These are phyloP conservation scores for Colletotrichum cuscutae DNA, from an alignment of 2,329 filamentous ascomycete species.

Conservation along the genomic window DNA sequence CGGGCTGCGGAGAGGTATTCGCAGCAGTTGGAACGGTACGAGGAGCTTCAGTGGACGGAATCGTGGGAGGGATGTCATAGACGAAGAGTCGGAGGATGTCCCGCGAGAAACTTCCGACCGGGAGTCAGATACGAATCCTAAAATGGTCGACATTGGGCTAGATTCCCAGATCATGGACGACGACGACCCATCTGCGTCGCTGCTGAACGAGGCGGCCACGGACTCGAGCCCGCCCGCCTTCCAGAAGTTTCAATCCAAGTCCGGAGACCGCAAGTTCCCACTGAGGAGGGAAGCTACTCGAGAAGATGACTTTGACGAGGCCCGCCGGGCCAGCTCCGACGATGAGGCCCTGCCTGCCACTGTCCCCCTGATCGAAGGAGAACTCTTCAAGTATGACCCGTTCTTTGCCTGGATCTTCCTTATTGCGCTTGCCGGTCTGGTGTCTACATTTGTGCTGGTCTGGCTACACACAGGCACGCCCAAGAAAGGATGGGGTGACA, in stretches of 20 bases:
- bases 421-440: slow-evolving; percentile 83
- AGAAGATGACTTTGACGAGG: slow-evolving; percentile 60
- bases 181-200: slow-evolving; percentile 69
- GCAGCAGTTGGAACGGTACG: slow-evolving; percentile 72
- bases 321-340: slow-evolving; percentile 50
- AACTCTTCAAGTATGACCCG: slow-evolving; percentile 83
- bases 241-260: slow-evolving; percentile 63
- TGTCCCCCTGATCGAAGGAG: slow-evolving; percentile 68
- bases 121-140: slow-evolving; percentile 49
- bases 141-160: slow-evolving; percentile 89
- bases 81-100: slow-evolving; percentile 56
- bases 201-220: slow-evolving; percentile 63
- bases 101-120: slow-evolving; percentile 45
- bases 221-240: slow-evolving; percentile 71
- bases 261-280: slow-evolving; percentile 51
- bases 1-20: slow-evolving; percentile 63
- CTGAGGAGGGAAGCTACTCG: slow-evolving; percentile 54
- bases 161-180: slow-evolving; percentile 73
- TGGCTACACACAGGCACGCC: slow-evolving; percentile 87
- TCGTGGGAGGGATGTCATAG: slow-evolving; percentile 43
- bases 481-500: slow-evolving; percentile 85
- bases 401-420: slow-evolving; percentile 94
- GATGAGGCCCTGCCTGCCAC: slow-evolving; percentile 51
- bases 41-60: slow-evolving; percentile 48
- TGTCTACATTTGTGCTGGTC: slow-evolving; percentile 89